A percentile compares a stretch with the other conserved stretches of the same genome.
Evolutionary conservation across 2,329 filamentous ascomycete genomes (phyloP).

Genomic region (Amphichorda felina): DNA sequence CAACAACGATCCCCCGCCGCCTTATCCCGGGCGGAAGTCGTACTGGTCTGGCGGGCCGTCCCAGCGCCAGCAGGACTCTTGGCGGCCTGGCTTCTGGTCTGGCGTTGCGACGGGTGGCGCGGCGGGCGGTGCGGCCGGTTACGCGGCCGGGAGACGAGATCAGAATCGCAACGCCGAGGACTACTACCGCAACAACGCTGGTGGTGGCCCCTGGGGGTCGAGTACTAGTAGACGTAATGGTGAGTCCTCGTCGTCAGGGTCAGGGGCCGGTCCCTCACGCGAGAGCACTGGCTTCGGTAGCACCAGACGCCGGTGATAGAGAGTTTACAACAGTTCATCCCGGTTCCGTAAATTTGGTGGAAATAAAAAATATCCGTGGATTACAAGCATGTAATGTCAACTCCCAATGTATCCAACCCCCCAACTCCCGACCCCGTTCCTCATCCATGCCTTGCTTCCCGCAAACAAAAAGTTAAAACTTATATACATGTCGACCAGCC

Average conservation of each 20-base stretch:
- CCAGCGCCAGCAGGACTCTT: conserved; percentile 9
- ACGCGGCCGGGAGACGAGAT: conserved; percentile 42
- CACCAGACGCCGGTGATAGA: conserved; percentile 41
- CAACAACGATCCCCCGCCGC: conserved; percentile 41
- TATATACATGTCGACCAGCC: conserved; percentile 12
- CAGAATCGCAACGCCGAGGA: conserved; percentile 18
- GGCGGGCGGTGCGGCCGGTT: conserved; percentile 33
- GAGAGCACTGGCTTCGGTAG: conserved; percentile 65
- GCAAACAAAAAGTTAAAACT: conserved; percentile 4
- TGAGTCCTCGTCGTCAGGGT: conserved; percentile 22
- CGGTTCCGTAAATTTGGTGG: not conserved
- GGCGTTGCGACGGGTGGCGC: conserved; percentile 50
- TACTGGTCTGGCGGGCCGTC: not conserved
- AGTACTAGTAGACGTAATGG: conserved; percentile 12
- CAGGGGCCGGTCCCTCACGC: conserved; percentile 32
- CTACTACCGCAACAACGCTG: too few relatives aligned
- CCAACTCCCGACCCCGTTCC: conserved; percentile 1
- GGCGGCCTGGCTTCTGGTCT: conserved; percentile 30
- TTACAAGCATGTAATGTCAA: not conserved
- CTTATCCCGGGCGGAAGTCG: conserved; percentile 26
- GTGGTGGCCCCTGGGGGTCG: conserved; percentile 16
- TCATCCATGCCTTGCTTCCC: not conserved
- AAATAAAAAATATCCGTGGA: not conserved
- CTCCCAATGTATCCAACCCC: conserved; percentile 14
- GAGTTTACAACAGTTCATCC: too few relatives aligned